These are phyloP conservation scores for Escallonia herrerae DNA, from an alignment of 129 eudicot genomes.

Conservation along the genomic window DNA sequence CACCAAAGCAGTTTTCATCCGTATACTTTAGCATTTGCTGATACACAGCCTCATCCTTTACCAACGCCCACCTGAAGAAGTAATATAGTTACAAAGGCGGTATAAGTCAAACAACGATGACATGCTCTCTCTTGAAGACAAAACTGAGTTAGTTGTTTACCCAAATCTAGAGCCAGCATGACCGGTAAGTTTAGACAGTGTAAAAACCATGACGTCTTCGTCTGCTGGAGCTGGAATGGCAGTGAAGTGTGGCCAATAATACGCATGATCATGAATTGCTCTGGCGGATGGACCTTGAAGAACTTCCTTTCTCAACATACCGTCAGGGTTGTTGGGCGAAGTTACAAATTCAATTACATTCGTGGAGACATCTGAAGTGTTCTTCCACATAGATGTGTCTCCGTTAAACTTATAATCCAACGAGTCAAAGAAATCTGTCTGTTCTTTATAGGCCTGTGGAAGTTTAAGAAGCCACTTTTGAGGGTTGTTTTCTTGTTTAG, in stretches of 20 bases:
- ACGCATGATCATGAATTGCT: slow-evolving; percentile 51
- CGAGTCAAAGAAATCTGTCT: slow-evolving; percentile 38
- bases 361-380: slow-evolving; percentile 13
- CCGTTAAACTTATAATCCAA: slow-evolving; percentile 36
- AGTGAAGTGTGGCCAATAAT: slow-evolving; percentile 67
- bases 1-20: slow-evolving; percentile 24
- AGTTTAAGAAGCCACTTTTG: neutral
- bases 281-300: slow-evolving; percentile 26
- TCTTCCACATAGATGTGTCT: slow-evolving; percentile 31
- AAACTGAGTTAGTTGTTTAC: slow-evolving; percentile 16
- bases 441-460: slow-evolving; percentile 31
- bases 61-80: slow-evolving; percentile 60
- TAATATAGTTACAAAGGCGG: neutral
- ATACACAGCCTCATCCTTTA: slow-evolving; percentile 62
- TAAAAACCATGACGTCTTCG: slow-evolving; percentile 62
- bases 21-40: slow-evolving; percentile 31
- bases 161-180: slow-evolving; percentile 71
- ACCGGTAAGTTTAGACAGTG: slow-evolving; percentile 69
- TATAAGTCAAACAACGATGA: neutral
- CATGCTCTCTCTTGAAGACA: no score
- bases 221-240: slow-evolving; percentile 52
- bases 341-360: slow-evolving; percentile 53
- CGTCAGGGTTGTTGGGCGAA: slow-evolving; percentile 61
- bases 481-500: neutral
- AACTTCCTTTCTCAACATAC: slow-evolving; percentile 35